These are phyloP conservation scores for Neoboletus subvelutipes DNA, from an alignment of 768 basidiomycete genomes.

Conservation along the genomic window DNA sequence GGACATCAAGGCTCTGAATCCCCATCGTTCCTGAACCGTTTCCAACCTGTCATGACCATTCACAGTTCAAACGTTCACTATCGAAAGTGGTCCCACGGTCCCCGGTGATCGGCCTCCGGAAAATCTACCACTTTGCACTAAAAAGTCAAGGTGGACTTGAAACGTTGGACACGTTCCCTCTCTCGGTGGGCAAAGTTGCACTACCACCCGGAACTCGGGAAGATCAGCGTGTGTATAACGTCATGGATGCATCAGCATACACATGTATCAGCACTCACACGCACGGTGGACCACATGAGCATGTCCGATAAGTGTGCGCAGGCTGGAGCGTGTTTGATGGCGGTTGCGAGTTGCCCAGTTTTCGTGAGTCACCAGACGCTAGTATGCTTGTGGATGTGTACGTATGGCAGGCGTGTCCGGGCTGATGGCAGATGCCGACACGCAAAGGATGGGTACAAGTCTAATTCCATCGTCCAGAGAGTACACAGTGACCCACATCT, in stretches of 20 bases:
- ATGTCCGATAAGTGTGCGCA: not conserved
- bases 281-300: not conserved
- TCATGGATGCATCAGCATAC: not conserved
- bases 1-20: not conserved
- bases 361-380: too few species aligned
- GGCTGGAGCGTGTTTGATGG: not conserved
- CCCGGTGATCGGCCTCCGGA: slow-evolving; percentile 5
- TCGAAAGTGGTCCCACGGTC: not conserved
- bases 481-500: not conserved
- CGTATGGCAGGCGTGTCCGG: too few species aligned
- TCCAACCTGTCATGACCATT: not conserved
- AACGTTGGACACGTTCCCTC: not conserved
- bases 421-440: too few species aligned
- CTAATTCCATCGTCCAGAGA: slow-evolving; percentile 1
- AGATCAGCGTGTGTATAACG: slow-evolving; percentile 2
- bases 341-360: not conserved
- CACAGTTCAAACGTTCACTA: not conserved
- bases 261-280: not conserved
- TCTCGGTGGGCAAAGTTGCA: slow-evolving; percentile 1
- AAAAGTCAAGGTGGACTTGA: slow-evolving; percentile 1
- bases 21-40: slow-evolving; percentile 7
- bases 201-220: slow-evolving; percentile 4
- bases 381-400: slow-evolving; percentile 10
- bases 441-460: not conserved
- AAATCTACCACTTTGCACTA: not conserved